Percentiles rank a stretch among this genome's conserved stretches.
Evolutionary conservation across 257 asterid species (phyloP).

Genomic region (Fraxinus americana): DNA sequence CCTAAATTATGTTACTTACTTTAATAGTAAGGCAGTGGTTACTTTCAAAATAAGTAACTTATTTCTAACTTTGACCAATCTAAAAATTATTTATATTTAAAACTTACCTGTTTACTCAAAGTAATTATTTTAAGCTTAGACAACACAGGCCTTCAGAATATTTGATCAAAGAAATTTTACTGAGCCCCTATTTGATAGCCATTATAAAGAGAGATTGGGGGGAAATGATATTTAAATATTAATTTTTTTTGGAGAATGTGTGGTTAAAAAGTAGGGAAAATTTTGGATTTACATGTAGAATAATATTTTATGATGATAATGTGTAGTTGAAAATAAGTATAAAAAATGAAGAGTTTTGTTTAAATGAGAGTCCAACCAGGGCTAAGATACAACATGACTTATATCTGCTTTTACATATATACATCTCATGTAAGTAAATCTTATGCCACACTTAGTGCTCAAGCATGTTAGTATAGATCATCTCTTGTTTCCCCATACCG

Average conservation of each 20-base stretch:
- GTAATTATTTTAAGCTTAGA: background rate
- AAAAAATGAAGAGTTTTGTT: too few relatives aligned
- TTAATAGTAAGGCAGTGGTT: background rate
- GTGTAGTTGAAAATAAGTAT: too few relatives aligned
- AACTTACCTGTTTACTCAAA: background rate
- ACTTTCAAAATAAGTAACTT: background rate
- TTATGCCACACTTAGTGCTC: background rate
- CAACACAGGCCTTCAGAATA: background rate
- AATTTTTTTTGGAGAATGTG: too few relatives aligned
- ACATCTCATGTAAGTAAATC: background rate
- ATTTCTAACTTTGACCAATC: background rate
- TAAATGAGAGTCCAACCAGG: too few relatives aligned
- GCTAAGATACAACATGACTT: constrained; percentile 4
- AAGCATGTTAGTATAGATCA: background rate
- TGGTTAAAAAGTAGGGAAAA: too few relatives aligned
- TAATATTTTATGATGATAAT: too few relatives aligned
- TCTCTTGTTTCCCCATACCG: background rate
- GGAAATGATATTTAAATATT: too few relatives aligned
- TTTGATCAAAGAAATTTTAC: background rate
- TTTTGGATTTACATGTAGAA: too few relatives aligned
- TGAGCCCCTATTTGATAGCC: too few relatives aligned
- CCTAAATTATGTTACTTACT: background rate
- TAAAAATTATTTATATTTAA: background rate
- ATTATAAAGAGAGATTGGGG: too few relatives aligned
- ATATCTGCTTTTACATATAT: background rate